Conservation (phyloP, 176 grass and related monocot species). For the Musa schizocarpa region DNA sequence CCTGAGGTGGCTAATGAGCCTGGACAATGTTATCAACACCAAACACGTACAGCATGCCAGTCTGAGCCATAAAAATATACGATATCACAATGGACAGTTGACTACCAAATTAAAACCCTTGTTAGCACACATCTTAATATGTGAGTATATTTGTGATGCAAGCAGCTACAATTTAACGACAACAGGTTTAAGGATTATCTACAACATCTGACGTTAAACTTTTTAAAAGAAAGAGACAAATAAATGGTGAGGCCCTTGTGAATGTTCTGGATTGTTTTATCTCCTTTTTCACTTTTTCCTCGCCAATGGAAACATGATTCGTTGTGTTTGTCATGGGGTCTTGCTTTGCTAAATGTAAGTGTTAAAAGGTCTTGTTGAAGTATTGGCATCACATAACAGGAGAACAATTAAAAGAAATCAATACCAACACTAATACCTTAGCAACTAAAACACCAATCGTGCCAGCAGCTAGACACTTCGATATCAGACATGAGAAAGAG, state of each 20-base stretch:
- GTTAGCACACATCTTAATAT: background rate
- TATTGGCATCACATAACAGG: too few relatives aligned
- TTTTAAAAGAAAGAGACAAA: background rate
- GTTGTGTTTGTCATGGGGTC: background rate
- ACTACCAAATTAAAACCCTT: background rate
- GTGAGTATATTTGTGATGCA: background rate
- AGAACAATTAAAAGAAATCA: too few relatives aligned
- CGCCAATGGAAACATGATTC: too few relatives aligned
- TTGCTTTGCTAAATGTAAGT: background rate
- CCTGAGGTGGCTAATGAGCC: background rate
- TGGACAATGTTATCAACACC: background rate
- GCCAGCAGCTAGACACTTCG: background rate
- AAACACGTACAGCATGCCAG: too few relatives aligned
- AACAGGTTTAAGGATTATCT: background rate
- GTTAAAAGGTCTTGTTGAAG: background rate
- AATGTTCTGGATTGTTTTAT: background rate
- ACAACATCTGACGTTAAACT: too few relatives aligned
- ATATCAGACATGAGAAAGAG: slow-evolving; percentile 10
- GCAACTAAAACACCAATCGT: background rate
- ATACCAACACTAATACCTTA: background rate
- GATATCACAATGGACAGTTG: too few relatives aligned
- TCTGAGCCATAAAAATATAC: too few relatives aligned
- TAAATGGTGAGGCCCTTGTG: background rate
- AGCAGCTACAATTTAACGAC: background rate
- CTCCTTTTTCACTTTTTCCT: too few relatives aligned